Evolutionary conservation across 2,329 filamentous ascomycete species (phyloP), one percentile per base, ranked within the genome.

Genomic region (Colletotrichum sp.): DNA sequence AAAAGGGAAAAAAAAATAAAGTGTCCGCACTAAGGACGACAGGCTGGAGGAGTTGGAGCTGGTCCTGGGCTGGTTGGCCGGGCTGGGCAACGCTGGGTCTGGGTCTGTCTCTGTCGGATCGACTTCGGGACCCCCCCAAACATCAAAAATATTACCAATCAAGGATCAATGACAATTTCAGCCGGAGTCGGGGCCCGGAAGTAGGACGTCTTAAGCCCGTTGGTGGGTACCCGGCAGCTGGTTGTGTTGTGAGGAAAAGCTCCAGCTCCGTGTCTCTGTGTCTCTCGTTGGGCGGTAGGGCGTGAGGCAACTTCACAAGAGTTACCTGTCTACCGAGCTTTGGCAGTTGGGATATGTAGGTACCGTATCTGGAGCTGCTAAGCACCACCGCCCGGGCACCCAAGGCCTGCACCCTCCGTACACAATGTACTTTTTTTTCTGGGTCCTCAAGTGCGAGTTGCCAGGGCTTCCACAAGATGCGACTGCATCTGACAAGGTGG

Each of bases 161-260:
- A 76, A 75, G 48, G 58, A 27, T 43, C 39, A 43, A 27, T 69
- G 70, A 69, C 70, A 74, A 69, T 65, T 52, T 43, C n/a, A 28
- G 48, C 52, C 43, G 62, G 69, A 72, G 34, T 39, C 25, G 28
- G 48, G 65, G 13, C 64, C 62, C 74, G 74, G 74, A 76, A 43
- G 56, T 76, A 76, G 74, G 58, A 55, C 22, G 15, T 32, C 58
- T 76, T 76, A 76, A 76, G 58, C 39, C 74, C 74, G 74, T 48
- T 22, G 28, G 73, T 66, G 62, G 61, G 61, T 27, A 69, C 12
- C 30, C 56, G 43, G 58, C 66, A 70, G 58, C 70, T 70, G 65
- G 27, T 66, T 52, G 36, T 62, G 30, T 15, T 62, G 13, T 30
- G 58, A 22, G 32, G 30, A 12, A 61, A 62, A 30, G 58, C 12